Conservation (phyloP, 441 rosid genomes). For the Pelargonium australe region DNA sequence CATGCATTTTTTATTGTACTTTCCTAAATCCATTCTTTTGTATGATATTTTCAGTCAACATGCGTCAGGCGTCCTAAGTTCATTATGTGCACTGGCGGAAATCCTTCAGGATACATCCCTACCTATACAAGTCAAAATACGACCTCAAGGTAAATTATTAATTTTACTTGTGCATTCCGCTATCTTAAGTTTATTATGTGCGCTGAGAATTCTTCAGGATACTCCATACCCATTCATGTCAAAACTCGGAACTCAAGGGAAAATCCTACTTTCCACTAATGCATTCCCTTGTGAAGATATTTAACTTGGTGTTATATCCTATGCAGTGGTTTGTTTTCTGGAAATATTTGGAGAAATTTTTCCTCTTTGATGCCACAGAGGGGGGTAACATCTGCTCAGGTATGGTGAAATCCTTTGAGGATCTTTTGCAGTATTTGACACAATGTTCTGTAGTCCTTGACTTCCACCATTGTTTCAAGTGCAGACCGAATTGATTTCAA, state of each 20-base stretch:
- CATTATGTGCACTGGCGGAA: constrained; percentile 85
- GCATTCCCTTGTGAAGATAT: constrained; percentile 4
- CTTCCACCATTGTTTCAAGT: background rate
- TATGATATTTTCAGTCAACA: constrained; percentile 48
- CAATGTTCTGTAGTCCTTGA: background rate
- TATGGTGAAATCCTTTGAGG: constrained; percentile 21
- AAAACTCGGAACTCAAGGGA: constrained; percentile 58
- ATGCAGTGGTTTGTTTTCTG: constrained; percentile 64
- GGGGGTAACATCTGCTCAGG: constrained; percentile 69
- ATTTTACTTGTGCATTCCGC: background rate
- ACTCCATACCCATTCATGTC: constrained; percentile 62
- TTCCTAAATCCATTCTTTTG: constrained; percentile 14
- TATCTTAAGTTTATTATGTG: constrained; percentile 71
- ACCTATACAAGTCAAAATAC: constrained; percentile 55
- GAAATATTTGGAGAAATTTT: constrained; percentile 75
- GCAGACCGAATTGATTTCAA: background rate
- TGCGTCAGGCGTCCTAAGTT: constrained; percentile 76
- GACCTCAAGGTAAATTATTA: constrained; percentile 41
- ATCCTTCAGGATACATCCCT: constrained; percentile 58
- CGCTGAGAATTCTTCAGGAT: constrained; percentile 64
- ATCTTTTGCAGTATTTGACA: background rate
- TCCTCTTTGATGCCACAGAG: constrained; percentile 86
- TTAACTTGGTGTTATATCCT: constrained; percentile 17
- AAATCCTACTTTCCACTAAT: background rate
- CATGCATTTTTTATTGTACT: background rate